These are phyloP conservation scores for Paraconiothyrium brasiliense DNA, from an alignment of 2,329 filamentous ascomycete species.

Conservation along the genomic window DNA sequence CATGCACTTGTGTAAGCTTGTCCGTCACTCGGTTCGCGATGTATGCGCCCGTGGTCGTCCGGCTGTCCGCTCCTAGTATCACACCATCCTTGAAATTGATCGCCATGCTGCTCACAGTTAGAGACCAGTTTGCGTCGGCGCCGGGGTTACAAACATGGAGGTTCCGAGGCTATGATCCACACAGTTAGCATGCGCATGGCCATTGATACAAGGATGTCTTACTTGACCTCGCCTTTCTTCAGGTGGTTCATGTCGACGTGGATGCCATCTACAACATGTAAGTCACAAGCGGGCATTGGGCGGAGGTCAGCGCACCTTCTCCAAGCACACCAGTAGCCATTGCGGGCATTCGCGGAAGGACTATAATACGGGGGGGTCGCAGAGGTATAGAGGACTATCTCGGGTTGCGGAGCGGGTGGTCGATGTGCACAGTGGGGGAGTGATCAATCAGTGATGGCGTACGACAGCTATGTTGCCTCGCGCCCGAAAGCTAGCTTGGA, in stretches of 20 bases:
- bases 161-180: conserved; percentile 80
- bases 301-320: conserved; percentile 43
- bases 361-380: background rate
- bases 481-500: background rate
- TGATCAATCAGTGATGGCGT: background rate
- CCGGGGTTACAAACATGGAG: conserved; percentile 77
- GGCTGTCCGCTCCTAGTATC: conserved; percentile 95
- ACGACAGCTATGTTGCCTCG: conserved; percentile 10
- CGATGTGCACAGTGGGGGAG: conserved; percentile 13
- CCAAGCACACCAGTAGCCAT: conserved; percentile 49
- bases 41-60: conserved; percentile 97
- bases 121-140: conserved; percentile 29
- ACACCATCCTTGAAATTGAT: conserved; percentile 99
- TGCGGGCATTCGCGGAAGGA: conserved; percentile 29
- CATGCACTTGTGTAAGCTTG: conserved; percentile 97
- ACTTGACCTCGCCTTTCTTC: conserved; percentile 99
- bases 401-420: conserved; percentile 14
- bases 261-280: conserved; percentile 81
- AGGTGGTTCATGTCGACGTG: conserved; percentile 98
- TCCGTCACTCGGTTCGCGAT: conserved; percentile 99
- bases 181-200: conserved; percentile 30
- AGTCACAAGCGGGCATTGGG: conserved; percentile 31
- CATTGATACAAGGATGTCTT: conserved; percentile 54
- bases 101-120: conserved; percentile 77
- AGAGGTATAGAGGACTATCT: conserved; percentile 1